Base-by-base conservation (phyloP, 2,329 filamentous ascomycete species). In the Dactylella cylindrospora region DNA sequence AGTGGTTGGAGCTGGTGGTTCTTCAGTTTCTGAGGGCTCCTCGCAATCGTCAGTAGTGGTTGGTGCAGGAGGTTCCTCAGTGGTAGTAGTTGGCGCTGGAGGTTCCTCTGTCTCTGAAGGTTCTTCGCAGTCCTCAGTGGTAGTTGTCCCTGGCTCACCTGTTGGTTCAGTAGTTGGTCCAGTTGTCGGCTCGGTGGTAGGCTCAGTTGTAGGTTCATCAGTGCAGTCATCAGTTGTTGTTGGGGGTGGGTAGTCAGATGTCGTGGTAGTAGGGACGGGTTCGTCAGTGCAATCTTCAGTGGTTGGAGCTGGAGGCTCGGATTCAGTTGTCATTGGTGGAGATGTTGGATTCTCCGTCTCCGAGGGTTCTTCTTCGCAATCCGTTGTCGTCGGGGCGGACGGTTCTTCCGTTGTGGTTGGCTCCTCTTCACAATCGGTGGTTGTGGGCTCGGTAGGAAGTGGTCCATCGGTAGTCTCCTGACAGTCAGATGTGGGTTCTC, bases 401-500 rank as follows among this genome's bases (percentile, higher is more conserved):
- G 40, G 46, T 19, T 41, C 47, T 17, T 32, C 45, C 12, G 35
- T 47, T 22, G 44, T 61, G 41, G 47, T 19, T 13, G 46, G 22
- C n/a, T n/a, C n/a, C n/a, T n/a, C n/a, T n/a, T n/a, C n/a, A n/a
- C n/a, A n/a, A n/a, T n/a, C n/a, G n/a, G n/a, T n/a, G n/a, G n/a
- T n/a, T n/a, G 32, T 25, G 19, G 52, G 22, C 13, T 31, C 47
- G 46, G 55, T 61, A 38, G 46, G 43, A 41, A 40, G 23, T 33
- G 44, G 52, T 46, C 47, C 40, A 47, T 47, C 55, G 43, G 46
- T 41, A 41, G 55, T 61, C 55, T 61, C 55, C 29, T 53, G 47
- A 49, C 55, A 61, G 55, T 61, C 55, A 61, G 55, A 61, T 52
- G 55, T 61, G 52, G 55, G 46, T 12, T 61, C 55, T 26, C 28